Percentiles rank a stretch among this genome's conserved stretches.
Evolutionary conservation across 2,329 filamentous ascomycete genomes (phyloP).

Genomic region (Monosporascus sp.): DNA sequence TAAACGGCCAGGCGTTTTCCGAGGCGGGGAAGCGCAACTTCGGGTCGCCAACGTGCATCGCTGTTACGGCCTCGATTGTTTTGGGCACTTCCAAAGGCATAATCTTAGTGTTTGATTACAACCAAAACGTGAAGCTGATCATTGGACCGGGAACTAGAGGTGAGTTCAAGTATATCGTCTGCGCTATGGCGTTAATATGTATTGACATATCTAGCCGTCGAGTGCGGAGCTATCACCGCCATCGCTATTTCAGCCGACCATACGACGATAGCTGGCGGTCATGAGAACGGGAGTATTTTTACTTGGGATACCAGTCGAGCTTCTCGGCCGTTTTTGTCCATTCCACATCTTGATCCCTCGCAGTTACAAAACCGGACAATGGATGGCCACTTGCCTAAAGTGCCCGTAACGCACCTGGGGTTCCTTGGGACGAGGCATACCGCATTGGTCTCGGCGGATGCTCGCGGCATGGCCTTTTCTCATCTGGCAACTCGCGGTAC

Average conservation of each 20-base stretch:
- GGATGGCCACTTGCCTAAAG: constrained; percentile 78
- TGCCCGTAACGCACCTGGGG: constrained; percentile 81
- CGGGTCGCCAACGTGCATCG: constrained; percentile 83
- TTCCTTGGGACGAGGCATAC: constrained; percentile 93
- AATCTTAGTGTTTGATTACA: constrained; percentile 94
- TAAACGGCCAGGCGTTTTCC: constrained; percentile 85
- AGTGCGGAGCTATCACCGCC: constrained; percentile 82
- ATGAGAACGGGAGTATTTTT: constrained; percentile 86
- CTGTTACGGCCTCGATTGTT: constrained; percentile 81
- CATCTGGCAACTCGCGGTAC: constrained; percentile 90
- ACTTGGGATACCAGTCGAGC: constrained; percentile 88
- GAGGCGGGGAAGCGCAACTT: constrained; percentile 90
- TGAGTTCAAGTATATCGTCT: constrained; percentile 31
- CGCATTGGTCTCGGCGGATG: constrained; percentile 89
- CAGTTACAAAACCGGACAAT: constrained; percentile 59
- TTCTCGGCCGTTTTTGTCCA: constrained; percentile 83
- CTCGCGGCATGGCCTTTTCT: constrained; percentile 95
- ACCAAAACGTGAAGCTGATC: constrained; percentile 89
- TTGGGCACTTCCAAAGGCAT: constrained; percentile 92
- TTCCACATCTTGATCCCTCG: constrained; percentile 67
- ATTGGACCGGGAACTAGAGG: constrained; percentile 91
- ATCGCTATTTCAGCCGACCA: constrained; percentile 92
- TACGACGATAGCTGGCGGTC: constrained; percentile 82
- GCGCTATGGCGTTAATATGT: constrained; percentile 15
- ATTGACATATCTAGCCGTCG: constrained; percentile 58